phyloP scores from a whole-genome alignment of 116 monocot genomes.

The Phalaenopsis hybrid region DNA sequence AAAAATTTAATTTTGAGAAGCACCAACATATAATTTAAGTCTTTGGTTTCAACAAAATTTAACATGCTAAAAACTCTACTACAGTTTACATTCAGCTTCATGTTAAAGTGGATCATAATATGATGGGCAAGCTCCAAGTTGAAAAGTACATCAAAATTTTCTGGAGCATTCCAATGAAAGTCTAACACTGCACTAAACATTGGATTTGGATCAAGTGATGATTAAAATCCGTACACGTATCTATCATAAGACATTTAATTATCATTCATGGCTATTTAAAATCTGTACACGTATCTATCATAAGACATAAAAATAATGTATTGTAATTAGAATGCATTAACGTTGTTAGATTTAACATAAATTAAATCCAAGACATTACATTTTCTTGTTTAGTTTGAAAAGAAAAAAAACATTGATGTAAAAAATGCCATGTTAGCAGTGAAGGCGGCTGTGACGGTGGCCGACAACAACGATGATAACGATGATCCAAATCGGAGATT shows the following conservation, averaged over 20 bases:
- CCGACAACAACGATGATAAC: too few species aligned
- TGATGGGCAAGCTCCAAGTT: neutral
- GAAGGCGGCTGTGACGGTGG: too few species aligned
- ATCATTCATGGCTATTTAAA: neutral
- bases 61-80: neutral
- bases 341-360: too few species aligned
- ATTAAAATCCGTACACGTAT: neutral
- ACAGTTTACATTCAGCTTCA: neutral
- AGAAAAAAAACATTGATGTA: too few species aligned
- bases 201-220: neutral
- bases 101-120: neutral
- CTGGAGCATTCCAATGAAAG: neutral
- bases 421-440: too few species aligned
- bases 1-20: neutral
- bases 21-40: neutral
- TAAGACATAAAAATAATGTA: neutral
- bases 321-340: too few species aligned
- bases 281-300: neutral
- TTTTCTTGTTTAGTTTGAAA: too few species aligned
- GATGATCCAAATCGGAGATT: too few species aligned
- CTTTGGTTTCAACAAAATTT: neutral
- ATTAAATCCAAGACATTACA: too few species aligned
- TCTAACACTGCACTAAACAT: neutral
- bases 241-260: neutral
- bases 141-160: neutral